These are phyloP conservation scores for Metschnikowia cubensis DNA, from an alignment of 805 yeast species.

Conservation along the genomic window DNA sequence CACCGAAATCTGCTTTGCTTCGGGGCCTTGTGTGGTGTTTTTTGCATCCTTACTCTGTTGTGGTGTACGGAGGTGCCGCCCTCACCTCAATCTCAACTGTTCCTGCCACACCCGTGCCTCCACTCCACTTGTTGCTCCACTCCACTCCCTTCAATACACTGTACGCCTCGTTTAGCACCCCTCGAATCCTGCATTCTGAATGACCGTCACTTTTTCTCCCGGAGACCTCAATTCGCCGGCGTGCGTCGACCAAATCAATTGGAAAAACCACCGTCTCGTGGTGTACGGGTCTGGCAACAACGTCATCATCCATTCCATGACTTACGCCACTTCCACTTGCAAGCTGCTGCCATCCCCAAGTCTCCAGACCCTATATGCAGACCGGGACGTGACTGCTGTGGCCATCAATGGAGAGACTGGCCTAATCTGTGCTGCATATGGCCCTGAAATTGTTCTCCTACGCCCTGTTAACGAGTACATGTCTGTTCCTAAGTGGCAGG, in stretches of 20 bases:
- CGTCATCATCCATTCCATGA: constrained; percentile 46
- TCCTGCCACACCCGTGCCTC: too few species aligned
- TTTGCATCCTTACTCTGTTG: too few species aligned
- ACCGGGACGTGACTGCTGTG: constrained; percentile 61
- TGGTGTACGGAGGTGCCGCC: too few species aligned
- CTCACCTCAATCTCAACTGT: too few species aligned
- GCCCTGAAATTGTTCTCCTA: constrained; percentile 43
- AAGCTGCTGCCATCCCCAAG: constrained; percentile 16
- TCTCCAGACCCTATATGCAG: constrained; percentile 74
- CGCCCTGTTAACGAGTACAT: constrained; percentile 54
- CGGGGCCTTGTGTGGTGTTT: too few species aligned
- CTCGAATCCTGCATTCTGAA: constrained; percentile 15
- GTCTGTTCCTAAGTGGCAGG: constrained; percentile 45
- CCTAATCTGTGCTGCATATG: constrained; percentile 48
- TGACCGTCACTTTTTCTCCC: constrained; percentile 73
- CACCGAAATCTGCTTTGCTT: too few species aligned
- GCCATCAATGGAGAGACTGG: constrained; percentile 64
- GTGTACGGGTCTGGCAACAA: constrained; percentile 88
- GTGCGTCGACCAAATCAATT: constrained; percentile 54
- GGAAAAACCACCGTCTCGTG: constrained; percentile 63
- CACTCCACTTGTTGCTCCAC: too few species aligned
- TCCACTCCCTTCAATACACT: too few species aligned
- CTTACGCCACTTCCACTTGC: constrained; percentile 5
- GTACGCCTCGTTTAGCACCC: neutral
- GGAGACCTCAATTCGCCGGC: constrained; percentile 71